Evolutionary conservation across 2,329 filamentous ascomycete species (phyloP).

Genomic region (Torrubiella hemipterigena): DNA sequence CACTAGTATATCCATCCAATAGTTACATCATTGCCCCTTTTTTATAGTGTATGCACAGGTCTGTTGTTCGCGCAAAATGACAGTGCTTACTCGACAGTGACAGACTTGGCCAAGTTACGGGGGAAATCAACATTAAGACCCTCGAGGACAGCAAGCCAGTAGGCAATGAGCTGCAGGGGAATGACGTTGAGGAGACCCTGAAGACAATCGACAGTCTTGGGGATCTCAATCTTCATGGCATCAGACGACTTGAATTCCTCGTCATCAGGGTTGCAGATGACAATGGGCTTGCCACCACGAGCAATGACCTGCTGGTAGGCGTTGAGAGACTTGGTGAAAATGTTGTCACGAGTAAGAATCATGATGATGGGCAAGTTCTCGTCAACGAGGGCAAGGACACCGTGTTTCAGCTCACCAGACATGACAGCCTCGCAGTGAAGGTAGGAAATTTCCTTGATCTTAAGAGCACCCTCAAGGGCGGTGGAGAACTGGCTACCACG

Average conservation of each 20-base stretch:
- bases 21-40: no score
- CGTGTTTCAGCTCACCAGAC: constrained; percentile 99
- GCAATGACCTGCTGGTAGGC: constrained; percentile 99
- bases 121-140: constrained; percentile 98
- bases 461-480: constrained; percentile 90
- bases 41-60: no score
- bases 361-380: constrained; percentile 99
- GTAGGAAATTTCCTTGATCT: constrained; percentile 99
- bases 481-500: constrained; percentile 96
- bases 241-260: constrained; percentile 78
- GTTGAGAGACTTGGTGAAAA: constrained; percentile 98
- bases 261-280: constrained; percentile 90
- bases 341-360: constrained; percentile 91
- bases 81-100: constrained; percentile 79
- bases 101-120: constrained; percentile 95
- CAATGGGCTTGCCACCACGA: constrained; percentile 88
- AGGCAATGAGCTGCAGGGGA: constrained; percentile 92
- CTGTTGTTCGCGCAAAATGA: no score
- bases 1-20: no score
- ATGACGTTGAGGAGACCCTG: constrained; percentile 98
- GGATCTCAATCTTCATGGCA: constrained; percentile 96
- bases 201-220: constrained; percentile 85
- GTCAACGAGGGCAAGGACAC: constrained; percentile 91
- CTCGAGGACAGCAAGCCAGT: constrained; percentile 95
- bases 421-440: constrained; percentile 99